A percentile compares a stretch with the other conserved stretches of the same genome.
These are phyloP conservation scores for Thermothielavioides terrestris DNA, from an alignment of 495 filamentous ascomycete genomes.

Conservation along the genomic window DNA sequence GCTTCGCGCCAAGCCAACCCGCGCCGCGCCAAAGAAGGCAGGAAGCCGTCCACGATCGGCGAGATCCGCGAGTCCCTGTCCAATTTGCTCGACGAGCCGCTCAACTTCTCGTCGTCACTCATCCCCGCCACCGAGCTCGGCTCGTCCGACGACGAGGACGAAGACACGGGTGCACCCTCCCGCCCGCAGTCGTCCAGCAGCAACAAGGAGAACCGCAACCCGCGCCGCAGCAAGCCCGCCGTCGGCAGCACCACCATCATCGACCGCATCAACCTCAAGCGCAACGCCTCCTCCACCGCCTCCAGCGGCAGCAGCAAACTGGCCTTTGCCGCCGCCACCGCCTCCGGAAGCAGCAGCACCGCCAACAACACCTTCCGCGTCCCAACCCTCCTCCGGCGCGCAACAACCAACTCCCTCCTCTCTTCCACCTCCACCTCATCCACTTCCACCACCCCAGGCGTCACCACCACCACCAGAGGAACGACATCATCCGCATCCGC, in stretches of 20 bases:
- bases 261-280: constrained; percentile 74
- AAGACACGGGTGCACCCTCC: constrained; percentile 15
- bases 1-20: constrained; percentile 35
- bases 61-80: constrained; percentile 76
- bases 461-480: constrained; percentile 5
- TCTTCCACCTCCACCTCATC: constrained; percentile 19
- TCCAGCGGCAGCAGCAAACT: constrained; percentile 37
- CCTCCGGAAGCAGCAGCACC: no score
- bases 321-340: constrained; percentile 50
- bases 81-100: constrained; percentile 67
- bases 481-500: no score
- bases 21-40: constrained; percentile 51
- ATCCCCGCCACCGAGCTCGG: constrained; percentile 37
- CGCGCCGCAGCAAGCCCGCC: constrained; percentile 41
- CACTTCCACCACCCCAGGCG: constrained; percentile 22
- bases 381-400: constrained; percentile 68
- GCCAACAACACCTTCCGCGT: constrained; percentile 32
- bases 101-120: constrained; percentile 25
- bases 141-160: constrained; percentile 36
- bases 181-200: constrained; percentile 19
- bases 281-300: constrained; percentile 41
- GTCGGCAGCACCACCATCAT: constrained; percentile 49
- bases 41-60: constrained; percentile 57
- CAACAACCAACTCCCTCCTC: constrained; percentile 54
- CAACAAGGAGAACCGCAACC: constrained; percentile 36